A percentile compares a stretch with the other conserved stretches of the same genome.
Evolutionary conservation across 179 eudicot genomes (phyloP).

Genomic region (Gypsophila paniculata): DNA sequence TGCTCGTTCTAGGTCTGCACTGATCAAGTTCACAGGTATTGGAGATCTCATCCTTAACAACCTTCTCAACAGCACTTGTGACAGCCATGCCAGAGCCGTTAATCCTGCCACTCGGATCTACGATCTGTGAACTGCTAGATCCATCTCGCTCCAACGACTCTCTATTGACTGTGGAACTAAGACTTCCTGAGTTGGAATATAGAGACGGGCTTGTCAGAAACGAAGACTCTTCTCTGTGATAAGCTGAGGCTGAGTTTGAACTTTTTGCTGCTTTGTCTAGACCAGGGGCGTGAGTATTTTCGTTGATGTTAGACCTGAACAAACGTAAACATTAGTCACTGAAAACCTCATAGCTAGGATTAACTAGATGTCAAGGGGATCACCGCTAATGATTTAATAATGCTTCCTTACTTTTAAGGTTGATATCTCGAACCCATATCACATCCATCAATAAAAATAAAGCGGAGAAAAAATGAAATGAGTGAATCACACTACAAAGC

Average conservation of each 20-base stretch:
- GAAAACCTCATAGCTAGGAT: not conserved
- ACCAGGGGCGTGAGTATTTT: conserved; percentile 21
- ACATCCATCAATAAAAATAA: not conserved
- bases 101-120: conserved; percentile 26
- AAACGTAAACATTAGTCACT: not conserved
- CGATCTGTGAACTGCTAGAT: conserved; percentile 18
- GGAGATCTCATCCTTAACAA: conserved; percentile 24
- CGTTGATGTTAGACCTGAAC: conserved; percentile 36
- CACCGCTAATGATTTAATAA: not conserved
- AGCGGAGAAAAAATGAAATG: not conserved
- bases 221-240: conserved; percentile 31
- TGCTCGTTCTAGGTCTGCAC: conserved; percentile 20
- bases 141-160: conserved; percentile 1
- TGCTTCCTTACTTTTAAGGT: not conserved
- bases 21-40: conserved; percentile 23
- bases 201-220: conserved; percentile 29
- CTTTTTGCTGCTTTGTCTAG: conserved; percentile 8
- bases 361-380: not conserved
- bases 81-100: conserved; percentile 26
- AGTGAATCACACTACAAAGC: not conserved
- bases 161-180: conserved; percentile 24
- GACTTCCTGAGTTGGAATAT: conserved; percentile 31
- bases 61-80: conserved; percentile 21
- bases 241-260: conserved; percentile 11
- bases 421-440: too few species aligned